Percentiles rank a stretch among this genome's conserved stretches.
These are phyloP conservation scores for Chenopodium suecicum DNA, from an alignment of 148 eudicot genomes.

Conservation along the genomic window DNA sequence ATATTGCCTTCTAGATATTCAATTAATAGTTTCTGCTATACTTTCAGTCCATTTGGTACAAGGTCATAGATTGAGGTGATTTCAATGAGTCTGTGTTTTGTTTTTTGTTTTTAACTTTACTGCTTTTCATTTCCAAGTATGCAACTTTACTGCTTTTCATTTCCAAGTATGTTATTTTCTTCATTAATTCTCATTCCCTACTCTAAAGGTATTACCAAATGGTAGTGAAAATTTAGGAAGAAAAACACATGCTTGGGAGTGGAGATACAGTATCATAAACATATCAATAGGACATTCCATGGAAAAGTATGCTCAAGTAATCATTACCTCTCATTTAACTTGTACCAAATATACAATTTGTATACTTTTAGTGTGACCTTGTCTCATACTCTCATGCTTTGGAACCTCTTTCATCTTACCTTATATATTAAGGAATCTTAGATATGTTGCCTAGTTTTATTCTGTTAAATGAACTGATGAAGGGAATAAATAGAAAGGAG, in stretches of 20 bases:
- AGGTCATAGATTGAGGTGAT: neutral
- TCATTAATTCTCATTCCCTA: neutral
- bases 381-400: neutral
- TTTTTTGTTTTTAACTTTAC: neutral
- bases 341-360: neutral
- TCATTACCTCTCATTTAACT: neutral
- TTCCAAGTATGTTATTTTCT: neutral
- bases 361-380: neutral
- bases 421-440: neutral
- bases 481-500: neutral
- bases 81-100: neutral
- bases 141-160: neutral
- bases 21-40: neutral
- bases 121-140: neutral
- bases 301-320: neutral
- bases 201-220: neutral
- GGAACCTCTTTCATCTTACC: neutral
- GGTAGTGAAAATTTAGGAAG: neutral
- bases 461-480: neutral
- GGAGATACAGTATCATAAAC: neutral
- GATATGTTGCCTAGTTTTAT: neutral
- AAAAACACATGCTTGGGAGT: neutral
- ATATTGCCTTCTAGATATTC: neutral
- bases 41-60: neutral
- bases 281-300: neutral